Conservation (phyloP, 148 eudicot genomes). For the Camellia sinensis region DNA sequence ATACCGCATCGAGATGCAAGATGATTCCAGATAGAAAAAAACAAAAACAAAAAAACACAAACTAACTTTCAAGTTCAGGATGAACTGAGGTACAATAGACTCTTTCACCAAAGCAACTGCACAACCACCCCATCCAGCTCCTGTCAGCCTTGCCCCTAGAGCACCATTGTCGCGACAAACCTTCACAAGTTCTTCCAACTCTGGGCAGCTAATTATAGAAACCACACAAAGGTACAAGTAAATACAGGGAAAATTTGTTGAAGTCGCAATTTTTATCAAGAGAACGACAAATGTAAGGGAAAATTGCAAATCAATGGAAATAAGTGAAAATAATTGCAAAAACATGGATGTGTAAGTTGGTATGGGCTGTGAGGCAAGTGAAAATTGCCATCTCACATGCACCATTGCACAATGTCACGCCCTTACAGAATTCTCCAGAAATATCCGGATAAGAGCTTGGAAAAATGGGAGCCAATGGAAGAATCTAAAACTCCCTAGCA, state of each 20-base stretch:
- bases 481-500: too few relatives aligned
- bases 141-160: slow-evolving; percentile 90
- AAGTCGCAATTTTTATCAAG: neutral
- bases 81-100: slow-evolving; percentile 75
- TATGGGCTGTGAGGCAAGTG: too few relatives aligned
- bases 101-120: slow-evolving; percentile 87
- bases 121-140: slow-evolving; percentile 99
- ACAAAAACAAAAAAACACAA: neutral
- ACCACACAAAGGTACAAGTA: neutral
- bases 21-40: neutral
- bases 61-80: slow-evolving; percentile 80
- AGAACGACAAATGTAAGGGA: neutral
- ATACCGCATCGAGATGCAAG: too few relatives aligned
- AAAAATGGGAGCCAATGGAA: too few relatives aligned
- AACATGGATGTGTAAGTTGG: too few relatives aligned
- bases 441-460: too few relatives aligned
- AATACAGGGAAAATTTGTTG: neutral
- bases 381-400: too few relatives aligned
- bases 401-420: too few relatives aligned
- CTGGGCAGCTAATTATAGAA: slow-evolving; percentile 61
- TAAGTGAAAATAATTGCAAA: too few relatives aligned
- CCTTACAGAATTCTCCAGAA: too few relatives aligned
- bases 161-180: slow-evolving; percentile 78
- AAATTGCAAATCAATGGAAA: too few relatives aligned
- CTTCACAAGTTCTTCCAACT: slow-evolving; percentile 86